phyloP scores from a whole-genome alignment of 192 early-diverging fungal genomes.

The Podila minutissima region DNA sequence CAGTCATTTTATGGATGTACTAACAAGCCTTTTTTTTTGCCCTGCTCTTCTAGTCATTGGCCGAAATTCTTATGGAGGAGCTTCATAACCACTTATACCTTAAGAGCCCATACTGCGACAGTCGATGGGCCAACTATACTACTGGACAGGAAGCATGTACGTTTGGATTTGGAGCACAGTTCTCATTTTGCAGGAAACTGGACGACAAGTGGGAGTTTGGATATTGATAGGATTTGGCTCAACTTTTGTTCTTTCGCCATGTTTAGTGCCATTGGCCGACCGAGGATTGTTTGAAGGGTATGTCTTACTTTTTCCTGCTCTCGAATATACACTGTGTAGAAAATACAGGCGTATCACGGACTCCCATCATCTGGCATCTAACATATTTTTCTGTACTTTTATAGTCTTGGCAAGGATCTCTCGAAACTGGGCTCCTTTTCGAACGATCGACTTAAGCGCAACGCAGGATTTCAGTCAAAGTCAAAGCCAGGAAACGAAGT shows the following conservation, averaged over 20 bases:
- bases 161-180: background rate
- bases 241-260: background rate
- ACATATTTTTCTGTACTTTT: background rate
- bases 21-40: constrained; percentile 4
- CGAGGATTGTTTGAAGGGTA: constrained; percentile 52
- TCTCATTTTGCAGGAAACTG: background rate
- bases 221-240: no score
- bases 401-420: constrained; percentile 42
- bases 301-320: background rate
- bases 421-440: constrained; percentile 35
- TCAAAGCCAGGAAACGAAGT: constrained; percentile 50
- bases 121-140: constrained; percentile 64
- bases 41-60: constrained; percentile 52
- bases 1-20: no score
- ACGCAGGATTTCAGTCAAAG: constrained; percentile 37
- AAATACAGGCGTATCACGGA: background rate
- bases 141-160: constrained; percentile 63
- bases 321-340: background rate
- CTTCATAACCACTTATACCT: constrained; percentile 83
- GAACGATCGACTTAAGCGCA: constrained; percentile 31
- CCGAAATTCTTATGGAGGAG: constrained; percentile 76
- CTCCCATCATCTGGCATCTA: background rate
- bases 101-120: constrained; percentile 81
- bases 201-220: no score
- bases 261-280: constrained; percentile 39